Base-by-base conservation (phyloP, 2,329 filamentous ascomycete species). In the Colletotrichum gloeosporioides region DNA sequence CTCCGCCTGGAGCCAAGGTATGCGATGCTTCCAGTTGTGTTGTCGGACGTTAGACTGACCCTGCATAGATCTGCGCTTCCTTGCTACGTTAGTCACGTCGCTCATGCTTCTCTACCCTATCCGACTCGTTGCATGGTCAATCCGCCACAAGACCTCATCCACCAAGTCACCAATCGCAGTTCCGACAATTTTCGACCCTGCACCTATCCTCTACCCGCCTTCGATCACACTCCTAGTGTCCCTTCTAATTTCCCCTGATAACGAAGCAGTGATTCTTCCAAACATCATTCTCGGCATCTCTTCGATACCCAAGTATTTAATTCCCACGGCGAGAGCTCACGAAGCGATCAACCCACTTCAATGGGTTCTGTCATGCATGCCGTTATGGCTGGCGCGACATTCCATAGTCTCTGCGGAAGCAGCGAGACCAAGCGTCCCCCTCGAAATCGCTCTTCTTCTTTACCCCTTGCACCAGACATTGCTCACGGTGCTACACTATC, bases 381-480 rank as follows among this genome's bases (percentile, higher is more conserved):
- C 96, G 2, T 83, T 97, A 4, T 77, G 27, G 66, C 59, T 77
- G 68, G 82, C 31, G 2, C 59, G 59, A 22, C 64, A 16, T 15
- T 49, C 64, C 12, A 12, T 32, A 22, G 22, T 55, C 10, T 18
- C 25, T 16, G 69, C 83, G 49, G 73, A 32, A 53, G 80, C 80
- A 57, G 81, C 22, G 57, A 73, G 69, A 62, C 77, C 77, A 6
- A 62, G 78, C 73, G 69, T 93, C 25, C 83, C 90, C 65, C 85
- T 89, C 31, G 94, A 96, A 83, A 86, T 86, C 10, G 85, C 93
- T 39, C 87, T 90, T 32, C 87, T 94, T 73, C 85, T 98, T 73
- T 98, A 96, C 82, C 95, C 96, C 18, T 87, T 99, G 61, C 96
- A 98, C 81, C 94, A 95, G 84, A 92, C 92, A 34, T 87, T 98